phyloP scores from a whole-genome alignment of 1,284 basidiomycete genomes.

The Laetiporus sulphureus region DNA sequence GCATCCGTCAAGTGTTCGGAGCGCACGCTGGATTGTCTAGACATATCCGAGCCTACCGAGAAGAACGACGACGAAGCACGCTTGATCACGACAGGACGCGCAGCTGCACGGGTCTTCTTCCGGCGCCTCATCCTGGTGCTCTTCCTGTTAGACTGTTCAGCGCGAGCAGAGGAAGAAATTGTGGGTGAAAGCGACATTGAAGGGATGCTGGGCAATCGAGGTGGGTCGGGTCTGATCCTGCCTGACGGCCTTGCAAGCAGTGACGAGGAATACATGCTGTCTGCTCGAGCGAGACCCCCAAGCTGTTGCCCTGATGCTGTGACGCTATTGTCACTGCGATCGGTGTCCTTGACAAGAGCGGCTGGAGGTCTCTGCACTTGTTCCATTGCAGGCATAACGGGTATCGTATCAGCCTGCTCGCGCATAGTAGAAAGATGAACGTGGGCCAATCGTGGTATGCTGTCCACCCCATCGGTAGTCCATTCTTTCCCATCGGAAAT shows the following conservation, averaged over 20 bases:
- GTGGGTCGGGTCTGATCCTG: no score
- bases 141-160: not conserved
- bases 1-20: conserved; percentile 25
- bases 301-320: no score
- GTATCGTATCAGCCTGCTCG: no score
- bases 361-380: no score
- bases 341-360: no score
- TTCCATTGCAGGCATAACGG: no score
- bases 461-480: conserved; percentile 19
- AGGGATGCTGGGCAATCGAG: conserved; percentile 16
- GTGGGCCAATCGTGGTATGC: no score
- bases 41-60: conserved; percentile 29
- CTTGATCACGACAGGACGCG: conserved; percentile 15
- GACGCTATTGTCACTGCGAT: no score
- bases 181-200: conserved; percentile 18
- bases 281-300: no score
- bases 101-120: conserved; percentile 15
- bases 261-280: no score
- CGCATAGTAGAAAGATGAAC: no score
- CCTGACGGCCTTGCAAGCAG: no score
- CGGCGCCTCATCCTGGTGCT: conserved; percentile 4
- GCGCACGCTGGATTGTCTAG: conserved; percentile 18
- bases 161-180: conserved; percentile 2
- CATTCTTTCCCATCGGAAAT: conserved; percentile 14
- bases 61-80: conserved; percentile 28